Percentiles rank a stretch among this genome's conserved stretches.
phyloP scores from a whole-genome alignment of 164 flowering plant genomes.

The Akebia trifoliata region DNA sequence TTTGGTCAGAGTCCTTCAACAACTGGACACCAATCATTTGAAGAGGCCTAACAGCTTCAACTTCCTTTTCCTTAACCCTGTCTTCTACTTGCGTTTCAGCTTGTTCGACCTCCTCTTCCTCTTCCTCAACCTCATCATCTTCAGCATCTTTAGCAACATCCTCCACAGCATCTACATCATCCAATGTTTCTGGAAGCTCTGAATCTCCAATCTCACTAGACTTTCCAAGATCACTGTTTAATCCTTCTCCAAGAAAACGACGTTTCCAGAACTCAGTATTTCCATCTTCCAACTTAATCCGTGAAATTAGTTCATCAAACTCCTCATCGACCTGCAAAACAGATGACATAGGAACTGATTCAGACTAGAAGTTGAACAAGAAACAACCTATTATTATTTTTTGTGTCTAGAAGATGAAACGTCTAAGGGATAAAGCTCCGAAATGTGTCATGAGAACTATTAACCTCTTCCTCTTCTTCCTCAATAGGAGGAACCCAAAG shows the following conservation, averaged over 20 bases:
- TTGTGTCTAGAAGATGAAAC: conserved; percentile 1
- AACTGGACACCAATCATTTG: conserved; percentile 96
- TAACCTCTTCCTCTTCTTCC: conserved; percentile 92
- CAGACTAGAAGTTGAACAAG: no score
- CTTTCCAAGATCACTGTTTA: conserved; percentile 31
- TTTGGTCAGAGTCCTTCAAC: conserved; percentile 69
- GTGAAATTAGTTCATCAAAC: conserved; percentile 78
- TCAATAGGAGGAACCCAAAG: conserved; percentile 98
- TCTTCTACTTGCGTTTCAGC: conserved; percentile 63
- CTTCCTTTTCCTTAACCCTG: conserved; percentile 60
- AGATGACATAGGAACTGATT: neutral
- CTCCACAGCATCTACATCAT: conserved; percentile 39
- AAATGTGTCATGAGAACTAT: neutral
- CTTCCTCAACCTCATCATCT: conserved; percentile 45
- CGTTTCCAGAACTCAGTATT: conserved; percentile 96
- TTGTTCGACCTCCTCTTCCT: conserved; percentile 60
- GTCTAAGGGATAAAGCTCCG: no score
- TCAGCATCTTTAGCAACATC: conserved; percentile 51
- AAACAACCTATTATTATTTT: no score
- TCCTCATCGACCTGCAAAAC: conserved; percentile 79
- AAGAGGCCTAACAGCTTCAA: conserved; percentile 66
- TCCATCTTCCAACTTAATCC: conserved; percentile 79
- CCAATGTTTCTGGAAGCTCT: conserved; percentile 38
- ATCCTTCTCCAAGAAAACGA: conserved; percentile 90
- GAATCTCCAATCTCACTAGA: conserved; percentile 24